Evolutionary conservation across 805 yeast species (phyloP).

Genomic region (Candida pseudoglaebosa): DNA sequence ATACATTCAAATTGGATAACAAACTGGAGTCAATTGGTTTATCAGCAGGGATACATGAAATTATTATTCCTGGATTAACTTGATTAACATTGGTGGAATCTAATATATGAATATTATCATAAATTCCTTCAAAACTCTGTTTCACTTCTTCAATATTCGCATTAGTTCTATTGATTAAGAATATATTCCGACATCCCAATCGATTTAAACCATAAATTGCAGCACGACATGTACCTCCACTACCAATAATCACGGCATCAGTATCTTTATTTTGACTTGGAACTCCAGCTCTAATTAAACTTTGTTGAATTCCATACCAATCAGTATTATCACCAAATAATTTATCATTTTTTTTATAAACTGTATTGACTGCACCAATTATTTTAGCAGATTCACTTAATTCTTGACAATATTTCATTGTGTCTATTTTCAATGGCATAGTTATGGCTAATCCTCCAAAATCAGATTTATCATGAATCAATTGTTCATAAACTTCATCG

Average conservation of each 20-base stretch:
- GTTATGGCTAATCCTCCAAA: conserved; percentile 97
- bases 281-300: conserved; percentile 63
- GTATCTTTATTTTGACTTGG: conserved; percentile 38
- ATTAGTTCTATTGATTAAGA: conserved; percentile 75
- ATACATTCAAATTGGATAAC: conserved; percentile 43
- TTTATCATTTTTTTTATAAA: conserved; percentile 46
- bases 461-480: conserved; percentile 41
- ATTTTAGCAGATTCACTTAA: conserved; percentile 69
- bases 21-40: conserved; percentile 56
- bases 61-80: conserved; percentile 51
- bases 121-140: conserved; percentile 55
- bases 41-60: conserved; percentile 84
- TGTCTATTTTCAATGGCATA: conserved; percentile 84
- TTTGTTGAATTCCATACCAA: conserved; percentile 81
- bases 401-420: conserved; percentile 61
- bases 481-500: conserved; percentile 46
- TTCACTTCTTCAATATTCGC: conserved; percentile 60
- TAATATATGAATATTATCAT: conserved; percentile 51
- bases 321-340: conserved; percentile 90
- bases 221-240: conserved; percentile 97
- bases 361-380: conserved; percentile 96
- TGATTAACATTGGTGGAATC: conserved; percentile 43
- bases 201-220: conserved; percentile 81
- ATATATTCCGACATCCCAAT: conserved; percentile 75
- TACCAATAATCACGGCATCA: conserved; percentile 81